Base-by-base conservation (phyloP, 768 basidiomycete genomes). In the Pisolithus marmoratus region DNA sequence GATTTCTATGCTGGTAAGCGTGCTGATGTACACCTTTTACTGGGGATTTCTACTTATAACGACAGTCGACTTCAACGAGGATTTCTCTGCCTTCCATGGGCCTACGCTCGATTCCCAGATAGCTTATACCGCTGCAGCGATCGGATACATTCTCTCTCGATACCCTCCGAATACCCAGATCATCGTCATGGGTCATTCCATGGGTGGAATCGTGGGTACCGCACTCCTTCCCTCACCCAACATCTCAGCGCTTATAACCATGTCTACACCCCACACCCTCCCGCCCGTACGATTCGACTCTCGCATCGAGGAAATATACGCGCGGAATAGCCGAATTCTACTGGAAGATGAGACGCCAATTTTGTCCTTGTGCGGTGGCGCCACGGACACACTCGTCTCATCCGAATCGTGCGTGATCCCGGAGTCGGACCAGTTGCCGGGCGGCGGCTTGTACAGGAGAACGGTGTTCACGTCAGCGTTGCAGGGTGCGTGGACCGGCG, bases 11-110 rank as follows among this genome's bases (percentile, higher is more conserved):
- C 95, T 17, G 83, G 94, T 91, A 53, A 29, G 84, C 58, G 43
- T 24, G 5, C 19, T 14, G 20, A n/a, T 26, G 8, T 22, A 7
- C 31, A n/a, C 23, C 2, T 34, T 8, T 29, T 50, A 3, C 29
- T 29, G 2, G 8, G 29, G 41, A 50, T 9, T 50, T 38, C 37
- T 36, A 3, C 47, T 22, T 27, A 23, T 14, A 17, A 3, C 24
- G 22, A 36, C 20, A 60, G 93, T 92, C 60, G 94, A 98, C 63
- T 94, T 93, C 74, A 96, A 97, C 62, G 96, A 97, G 68, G 96
- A 97, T 60, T 81, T 97, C 31, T 94, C 93, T 8, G 96, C 96
- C 0, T 90, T 98, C 59, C 92, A 97, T 70, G 91, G 91, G 0
- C 78, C 86, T 0, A 98, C 95, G 0, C 75, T 98, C 11, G 79